Base-by-base conservation (phyloP, 139 green algal genomes). In the Chlamydomonas eustigma region DNA sequence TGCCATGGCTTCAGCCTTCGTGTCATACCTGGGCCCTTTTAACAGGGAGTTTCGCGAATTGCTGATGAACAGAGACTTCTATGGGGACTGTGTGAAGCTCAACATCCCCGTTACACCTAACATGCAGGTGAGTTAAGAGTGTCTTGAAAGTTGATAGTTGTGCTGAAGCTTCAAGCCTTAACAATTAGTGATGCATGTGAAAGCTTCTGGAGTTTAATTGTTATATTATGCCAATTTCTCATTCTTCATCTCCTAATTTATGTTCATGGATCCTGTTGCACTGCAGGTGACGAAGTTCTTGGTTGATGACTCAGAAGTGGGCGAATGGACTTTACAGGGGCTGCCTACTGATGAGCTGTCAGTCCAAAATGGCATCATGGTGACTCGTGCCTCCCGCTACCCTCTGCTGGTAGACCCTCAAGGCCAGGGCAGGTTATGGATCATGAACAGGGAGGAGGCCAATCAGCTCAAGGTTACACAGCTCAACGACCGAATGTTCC, bases 341-440 rank as follows among this genome's bases (percentile, higher is more conserved):
- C 91, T 98, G 76, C 94, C 94, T 58, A 94, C 89, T 1, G 94
- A 98, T 76, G 93, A 97, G 71, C 88, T 98, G 63, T 94, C 88
- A 33, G 81, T 97, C 37, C 94, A 98, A 80, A 98, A 98, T 74
- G 94, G 94, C 73, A 94, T 97, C 81, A 91, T 98, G 85, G 92
- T 97, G 31, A 97, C 93, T 6, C 85, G 91, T 30, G 91, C 93
- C 24, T 85, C 75, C 32, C 88, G 93, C 39, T 97, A 89, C 76
- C 94, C 94, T 3, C 80, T 98, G 70, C 81, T 98, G 70, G 85
- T 98, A 0, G 94, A 98, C 81, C 94, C 94, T 1, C 51, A 78
- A 67, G 78, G 78, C 71, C 84, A 91, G 76, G 94, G 91, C 50
- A 82, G 87, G 33, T 75, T 89, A 69, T 98, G 94, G 94, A 88